Evolutionary conservation across 352 stramenopile genomes (phyloP).

Genomic region (Phytophthora fragariaefolia): DNA sequence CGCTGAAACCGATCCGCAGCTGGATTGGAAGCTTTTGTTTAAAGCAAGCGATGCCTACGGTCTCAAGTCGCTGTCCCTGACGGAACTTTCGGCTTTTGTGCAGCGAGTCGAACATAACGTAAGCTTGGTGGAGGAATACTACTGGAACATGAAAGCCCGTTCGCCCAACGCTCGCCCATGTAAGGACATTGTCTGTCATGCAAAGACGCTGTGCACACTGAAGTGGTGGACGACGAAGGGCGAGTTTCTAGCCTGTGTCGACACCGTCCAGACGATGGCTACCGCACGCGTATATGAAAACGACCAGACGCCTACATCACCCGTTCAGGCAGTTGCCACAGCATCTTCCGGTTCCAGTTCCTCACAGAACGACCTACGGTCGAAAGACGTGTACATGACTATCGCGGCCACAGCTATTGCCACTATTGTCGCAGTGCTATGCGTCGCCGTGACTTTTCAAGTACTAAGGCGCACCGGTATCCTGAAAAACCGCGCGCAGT

Average conservation of each 20-base stretch:
- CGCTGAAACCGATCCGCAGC: constrained; percentile 48
- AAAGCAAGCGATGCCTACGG: constrained; percentile 65
- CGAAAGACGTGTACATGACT: constrained; percentile 45
- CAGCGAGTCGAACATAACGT: constrained; percentile 55
- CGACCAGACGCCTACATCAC: constrained; percentile 3
- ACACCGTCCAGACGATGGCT: constrained; percentile 29
- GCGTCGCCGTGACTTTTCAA: constrained; percentile 44
- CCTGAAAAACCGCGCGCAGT: constrained; percentile 46
- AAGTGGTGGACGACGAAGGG: constrained; percentile 86
- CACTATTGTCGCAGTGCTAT: constrained; percentile 40
- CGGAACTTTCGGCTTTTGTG: constrained; percentile 53
- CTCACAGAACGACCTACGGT: constrained; percentile 11
- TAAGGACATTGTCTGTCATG: constrained; percentile 49
- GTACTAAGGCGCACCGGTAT: constrained; percentile 46
- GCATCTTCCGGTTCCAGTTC: constrained; percentile 15
- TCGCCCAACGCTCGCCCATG: constrained; percentile 60
- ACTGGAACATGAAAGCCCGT: constrained; percentile 87
- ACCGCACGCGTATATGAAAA: neutral
- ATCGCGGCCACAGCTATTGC: constrained; percentile 59
- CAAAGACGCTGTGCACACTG: constrained; percentile 75
- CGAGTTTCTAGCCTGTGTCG: constrained; percentile 74
- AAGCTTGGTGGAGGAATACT: constrained; percentile 72
- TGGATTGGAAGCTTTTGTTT: constrained; percentile 72
- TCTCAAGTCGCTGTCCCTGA: constrained; percentile 53
- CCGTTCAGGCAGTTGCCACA: constrained; percentile 7